phyloP scores from a whole-genome alignment of 1,284 basidiomycete species.

The Fomes fomentarius region DNA sequence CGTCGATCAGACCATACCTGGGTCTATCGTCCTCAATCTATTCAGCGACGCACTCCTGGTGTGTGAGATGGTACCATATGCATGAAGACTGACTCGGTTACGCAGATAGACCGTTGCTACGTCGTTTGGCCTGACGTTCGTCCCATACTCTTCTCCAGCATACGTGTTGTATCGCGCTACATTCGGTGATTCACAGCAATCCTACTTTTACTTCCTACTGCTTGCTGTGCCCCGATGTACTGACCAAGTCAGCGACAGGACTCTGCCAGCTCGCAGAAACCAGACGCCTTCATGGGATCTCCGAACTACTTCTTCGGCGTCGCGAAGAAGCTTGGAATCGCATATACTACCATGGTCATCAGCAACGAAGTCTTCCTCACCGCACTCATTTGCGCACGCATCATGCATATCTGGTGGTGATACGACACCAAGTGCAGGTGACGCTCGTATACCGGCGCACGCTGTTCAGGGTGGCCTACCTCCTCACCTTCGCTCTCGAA shows the following conservation, averaged over 20 bases:
- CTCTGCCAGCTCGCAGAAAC: slow-evolving; percentile 8
- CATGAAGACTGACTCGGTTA: not conserved
- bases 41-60: slow-evolving; percentile 22
- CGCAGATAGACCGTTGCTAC: not conserved
- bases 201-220: too few species aligned
- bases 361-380: slow-evolving; percentile 17
- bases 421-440: not conserved
- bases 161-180: slow-evolving; percentile 8
- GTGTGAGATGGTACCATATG: not conserved
- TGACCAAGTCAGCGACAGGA: not conserved
- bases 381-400: slow-evolving; percentile 16
- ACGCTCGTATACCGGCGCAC: slow-evolving; percentile 1
- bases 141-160: not conserved
- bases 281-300: slow-evolving; percentile 4
- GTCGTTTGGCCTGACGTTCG: slow-evolving; percentile 9
- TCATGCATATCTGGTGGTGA: slow-evolving; percentile 9
- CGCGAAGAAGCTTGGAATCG: slow-evolving; percentile 11
- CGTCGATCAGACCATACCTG: too few species aligned
- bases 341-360: slow-evolving; percentile 6
- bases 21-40: slow-evolving; percentile 15
- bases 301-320: slow-evolving; percentile 17
- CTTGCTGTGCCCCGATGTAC: too few species aligned
- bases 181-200: slow-evolving; percentile 11
- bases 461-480: slow-evolving; percentile 15
- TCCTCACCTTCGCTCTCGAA: slow-evolving; percentile 15